Conservation (phyloP, 2,329 filamentous ascomycete species). For the Fusarium ambrosium region DNA sequence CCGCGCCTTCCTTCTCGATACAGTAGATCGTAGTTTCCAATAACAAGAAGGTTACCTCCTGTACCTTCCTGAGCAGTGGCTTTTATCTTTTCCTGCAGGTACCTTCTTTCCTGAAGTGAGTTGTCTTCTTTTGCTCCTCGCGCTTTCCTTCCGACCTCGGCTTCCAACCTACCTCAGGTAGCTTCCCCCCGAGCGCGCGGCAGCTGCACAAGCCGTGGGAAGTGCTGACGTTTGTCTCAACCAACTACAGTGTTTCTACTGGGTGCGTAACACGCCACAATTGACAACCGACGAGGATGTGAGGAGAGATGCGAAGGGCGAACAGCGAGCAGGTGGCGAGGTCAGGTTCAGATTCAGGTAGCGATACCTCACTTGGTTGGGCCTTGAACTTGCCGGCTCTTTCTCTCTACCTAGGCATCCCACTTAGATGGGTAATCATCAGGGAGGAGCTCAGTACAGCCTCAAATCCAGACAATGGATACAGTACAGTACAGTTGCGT, state of each 20-base stretch:
- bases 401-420: not conserved
- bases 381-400: not conserved
- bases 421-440: not conserved
- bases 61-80: not conserved
- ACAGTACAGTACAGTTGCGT: not conserved
- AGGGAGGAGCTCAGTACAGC: constrained; percentile 3
- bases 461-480: not conserved
- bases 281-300: not conserved
- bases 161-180: not conserved
- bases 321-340: not conserved
- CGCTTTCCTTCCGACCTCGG: not conserved
- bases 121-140: not conserved
- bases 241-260: not conserved
- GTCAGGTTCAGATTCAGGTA: not conserved
- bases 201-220: not conserved
- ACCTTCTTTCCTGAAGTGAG: not conserved
- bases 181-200: not conserved
- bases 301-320: not conserved
- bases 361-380: not conserved
- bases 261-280: not conserved
- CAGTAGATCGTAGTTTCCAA: constrained; percentile 13
- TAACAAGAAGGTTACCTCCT: not conserved
- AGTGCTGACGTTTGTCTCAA: constrained; percentile 4
- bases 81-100: not conserved
- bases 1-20: constrained; percentile 9